A percentile compares a stretch with the other conserved stretches of the same genome.
Conservation (phyloP, 345 rosid species). For the Euphorbia pulcherrima region DNA sequence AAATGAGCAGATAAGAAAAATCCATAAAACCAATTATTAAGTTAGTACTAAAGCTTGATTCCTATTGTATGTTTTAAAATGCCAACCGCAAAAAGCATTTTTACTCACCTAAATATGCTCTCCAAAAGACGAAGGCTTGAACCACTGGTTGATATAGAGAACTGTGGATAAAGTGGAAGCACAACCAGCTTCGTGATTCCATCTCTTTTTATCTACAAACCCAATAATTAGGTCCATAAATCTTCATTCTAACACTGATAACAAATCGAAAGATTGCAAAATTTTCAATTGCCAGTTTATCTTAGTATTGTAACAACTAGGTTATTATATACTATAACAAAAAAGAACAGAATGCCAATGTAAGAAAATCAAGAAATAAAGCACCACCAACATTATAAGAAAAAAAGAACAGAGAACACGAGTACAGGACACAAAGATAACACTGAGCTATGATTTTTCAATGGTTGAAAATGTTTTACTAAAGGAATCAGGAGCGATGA, state of each 20-base stretch:
- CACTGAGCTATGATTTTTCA: neutral
- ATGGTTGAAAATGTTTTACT: neutral
- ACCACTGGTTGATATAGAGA: conserved; percentile 97
- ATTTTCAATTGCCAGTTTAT: conserved; percentile 1
- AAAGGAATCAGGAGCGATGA: neutral
- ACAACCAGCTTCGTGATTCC: conserved; percentile 90
- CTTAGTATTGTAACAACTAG: neutral
- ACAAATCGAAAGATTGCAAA: conserved; percentile 7
- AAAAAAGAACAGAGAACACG: no score
- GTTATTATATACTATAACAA: conserved; percentile 5
- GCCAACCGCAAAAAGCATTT: conserved; percentile 2
- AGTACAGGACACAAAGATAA: no score
- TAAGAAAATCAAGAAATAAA: conserved; percentile 1
- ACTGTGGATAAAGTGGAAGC: conserved; percentile 97
- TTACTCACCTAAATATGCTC: conserved; percentile 72
- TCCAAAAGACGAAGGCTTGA: conserved; percentile 97
- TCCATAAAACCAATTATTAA: neutral
- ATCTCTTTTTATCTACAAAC: conserved; percentile 75
- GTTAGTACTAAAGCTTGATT: neutral
- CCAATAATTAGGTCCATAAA: neutral
- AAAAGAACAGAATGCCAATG: neutral
- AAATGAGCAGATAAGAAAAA: neutral
- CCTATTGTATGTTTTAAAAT: neutral
- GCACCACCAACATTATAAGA: neutral
- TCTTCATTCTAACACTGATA: neutral